phyloP scores from a whole-genome alignment of 108 stramenopile species.

The Pseudonitzschia pungens region DNA sequence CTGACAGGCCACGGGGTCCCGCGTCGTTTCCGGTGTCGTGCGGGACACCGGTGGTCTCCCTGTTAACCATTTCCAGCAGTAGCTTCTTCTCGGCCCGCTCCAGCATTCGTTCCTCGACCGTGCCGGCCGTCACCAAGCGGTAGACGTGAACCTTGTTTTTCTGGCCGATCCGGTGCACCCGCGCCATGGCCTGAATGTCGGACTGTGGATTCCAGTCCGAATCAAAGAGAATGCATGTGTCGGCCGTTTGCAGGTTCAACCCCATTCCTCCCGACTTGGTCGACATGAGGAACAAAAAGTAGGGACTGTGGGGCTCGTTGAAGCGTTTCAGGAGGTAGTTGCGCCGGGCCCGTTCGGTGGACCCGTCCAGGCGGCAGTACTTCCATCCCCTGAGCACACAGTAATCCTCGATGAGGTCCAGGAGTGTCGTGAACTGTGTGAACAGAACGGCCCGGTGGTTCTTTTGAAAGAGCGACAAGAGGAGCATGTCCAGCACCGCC shows the following conservation, averaged over 20 bases:
- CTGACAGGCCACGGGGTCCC: conserved; percentile 40
- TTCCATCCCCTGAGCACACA: conserved; percentile 72
- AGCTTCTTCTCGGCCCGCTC: conserved; percentile 35
- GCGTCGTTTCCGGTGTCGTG: conserved; percentile 54
- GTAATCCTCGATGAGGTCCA: conserved; percentile 92
- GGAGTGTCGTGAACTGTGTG: conserved; percentile 87
- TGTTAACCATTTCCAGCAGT: conserved; percentile 51
- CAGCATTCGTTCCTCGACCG: conserved; percentile 88
- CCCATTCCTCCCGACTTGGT: conserved; percentile 94
- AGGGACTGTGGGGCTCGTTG: conserved; percentile 75
- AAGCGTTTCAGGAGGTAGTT: conserved; percentile 81
- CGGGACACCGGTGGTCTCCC: conserved; percentile 74
- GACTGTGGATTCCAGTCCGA: conserved; percentile 92
- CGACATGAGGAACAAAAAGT: conserved; percentile 92
- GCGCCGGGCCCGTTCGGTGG: conserved; percentile 68
- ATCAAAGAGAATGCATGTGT: conserved; percentile 78
- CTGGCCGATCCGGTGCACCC: conserved; percentile 93
- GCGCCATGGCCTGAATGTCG: conserved; percentile 92
- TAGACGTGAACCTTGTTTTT: conserved; percentile 89
- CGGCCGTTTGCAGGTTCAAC: conserved; percentile 92
- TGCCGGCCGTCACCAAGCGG: conserved; percentile 79
- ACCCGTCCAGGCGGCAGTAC: conserved; percentile 81
- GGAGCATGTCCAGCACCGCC: conserved; percentile 75
- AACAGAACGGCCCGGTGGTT: conserved; percentile 88
- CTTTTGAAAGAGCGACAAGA: conserved; percentile 46